Conservation (phyloP, 2,329 filamentous ascomycete species). For the Ustilaginoidea virens region DNA sequence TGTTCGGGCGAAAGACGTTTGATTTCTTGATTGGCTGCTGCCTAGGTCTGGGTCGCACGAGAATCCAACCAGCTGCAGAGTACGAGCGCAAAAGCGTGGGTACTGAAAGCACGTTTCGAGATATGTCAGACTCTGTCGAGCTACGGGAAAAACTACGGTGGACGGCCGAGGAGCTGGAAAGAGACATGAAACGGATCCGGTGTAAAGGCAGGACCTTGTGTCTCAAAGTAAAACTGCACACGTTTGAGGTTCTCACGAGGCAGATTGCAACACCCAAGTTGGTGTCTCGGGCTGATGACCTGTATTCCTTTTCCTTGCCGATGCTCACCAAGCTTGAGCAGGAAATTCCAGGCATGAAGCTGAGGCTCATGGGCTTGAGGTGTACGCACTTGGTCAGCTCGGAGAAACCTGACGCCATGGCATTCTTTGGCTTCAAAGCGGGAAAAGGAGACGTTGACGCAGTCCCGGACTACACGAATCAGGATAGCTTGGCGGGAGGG, state of each 20-base stretch:
- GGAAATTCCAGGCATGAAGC: constrained; percentile 62
- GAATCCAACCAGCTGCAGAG: constrained; percentile 72
- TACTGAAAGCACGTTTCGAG: constrained; percentile 81
- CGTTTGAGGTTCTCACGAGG: constrained; percentile 78
- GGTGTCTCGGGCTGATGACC: constrained; percentile 57
- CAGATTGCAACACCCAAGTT: constrained; percentile 64
- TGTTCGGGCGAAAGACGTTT: constrained; percentile 87
- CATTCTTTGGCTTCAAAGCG: constrained; percentile 58
- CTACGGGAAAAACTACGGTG: constrained; percentile 64
- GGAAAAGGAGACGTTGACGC: constrained; percentile 24
- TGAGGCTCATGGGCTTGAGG: constrained; percentile 77
- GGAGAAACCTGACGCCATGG: constrained; percentile 60
- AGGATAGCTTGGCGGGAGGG: too few species aligned
- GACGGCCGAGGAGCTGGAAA: constrained; percentile 74
- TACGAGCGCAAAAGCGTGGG: constrained; percentile 89
- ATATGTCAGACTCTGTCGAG: constrained; percentile 53
- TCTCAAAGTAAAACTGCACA: constrained; percentile 86
- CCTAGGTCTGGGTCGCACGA: constrained; percentile 73
- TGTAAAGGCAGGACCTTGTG: constrained; percentile 86
- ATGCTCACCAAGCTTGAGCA: constrained; percentile 75
- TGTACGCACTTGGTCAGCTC: constrained; percentile 79
- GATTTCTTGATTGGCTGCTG: constrained; percentile 75
- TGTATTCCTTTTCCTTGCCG: constrained; percentile 68
- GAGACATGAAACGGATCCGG: constrained; percentile 62
- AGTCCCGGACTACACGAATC: constrained; percentile 2